phyloP scores from a whole-genome alignment of 768 basidiomycete species.

The Leccinum variicolor region DNA sequence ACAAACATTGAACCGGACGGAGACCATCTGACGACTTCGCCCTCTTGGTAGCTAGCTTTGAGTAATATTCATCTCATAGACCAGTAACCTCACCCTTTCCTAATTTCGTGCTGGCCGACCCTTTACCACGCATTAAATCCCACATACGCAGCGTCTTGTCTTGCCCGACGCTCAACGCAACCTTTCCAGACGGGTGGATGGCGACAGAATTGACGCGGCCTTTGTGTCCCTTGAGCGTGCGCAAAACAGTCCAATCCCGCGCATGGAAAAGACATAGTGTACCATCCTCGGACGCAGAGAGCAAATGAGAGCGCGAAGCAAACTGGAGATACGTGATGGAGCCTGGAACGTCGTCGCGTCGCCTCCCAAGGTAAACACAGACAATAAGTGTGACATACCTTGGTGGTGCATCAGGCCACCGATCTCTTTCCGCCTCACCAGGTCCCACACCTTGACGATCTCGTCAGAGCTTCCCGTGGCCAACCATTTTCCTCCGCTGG shows the following conservation, averaged over 20 bases:
- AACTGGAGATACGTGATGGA: slow-evolving; percentile 89
- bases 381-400: slow-evolving; percentile 47
- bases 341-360: slow-evolving; percentile 44
- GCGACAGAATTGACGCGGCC: slow-evolving; percentile 88
- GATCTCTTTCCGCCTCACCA: slow-evolving; percentile 86
- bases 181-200: slow-evolving; percentile 90
- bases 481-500: slow-evolving; percentile 91
- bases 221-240: slow-evolving; percentile 88
- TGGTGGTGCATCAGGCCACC: slow-evolving; percentile 94
- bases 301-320: slow-evolving; percentile 83
- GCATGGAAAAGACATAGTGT: slow-evolving; percentile 88
- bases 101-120: slow-evolving; percentile 83
- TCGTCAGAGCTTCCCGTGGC: slow-evolving; percentile 96
- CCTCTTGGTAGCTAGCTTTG: slow-evolving; percentile 51
- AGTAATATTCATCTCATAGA: not conserved
- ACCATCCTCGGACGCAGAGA: slow-evolving; percentile 92
- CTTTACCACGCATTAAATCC: slow-evolving; percentile 96
- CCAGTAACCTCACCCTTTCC: slow-evolving; percentile 62
- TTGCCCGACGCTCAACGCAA: slow-evolving; percentile 87
- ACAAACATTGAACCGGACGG: slow-evolving; percentile 72
- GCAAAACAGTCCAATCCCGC: slow-evolving; percentile 90
- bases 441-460: slow-evolving; percentile 95
- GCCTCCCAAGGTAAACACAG: not conserved
- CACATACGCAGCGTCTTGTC: slow-evolving; percentile 94
- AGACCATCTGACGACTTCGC: slow-evolving; percentile 90